Evolutionary conservation across 306 rosid species (phyloP), one percentile per base, ranked within the genome.

Genomic region (Quercus mongolica): DNA sequence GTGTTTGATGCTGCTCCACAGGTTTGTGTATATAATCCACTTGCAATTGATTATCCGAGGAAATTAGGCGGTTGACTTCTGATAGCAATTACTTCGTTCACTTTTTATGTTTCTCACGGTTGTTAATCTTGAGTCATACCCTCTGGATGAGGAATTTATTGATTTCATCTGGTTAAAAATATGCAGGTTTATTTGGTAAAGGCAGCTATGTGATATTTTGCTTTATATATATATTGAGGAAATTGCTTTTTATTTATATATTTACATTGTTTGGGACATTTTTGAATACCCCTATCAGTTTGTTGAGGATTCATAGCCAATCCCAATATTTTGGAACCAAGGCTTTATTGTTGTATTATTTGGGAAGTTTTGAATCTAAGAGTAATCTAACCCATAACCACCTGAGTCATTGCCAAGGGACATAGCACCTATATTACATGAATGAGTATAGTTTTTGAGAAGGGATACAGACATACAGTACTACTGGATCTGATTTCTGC

Each of bases 1-100:
- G 98, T 93, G 55, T 96, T 96, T 69, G 97, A 91, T 38, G 98
- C 99, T 73, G 99, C 99, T 63, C 96, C 94, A 51, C 99, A 96
- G 99, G 99, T 96, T 84, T 70, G 95, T 78, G 38, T 75, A 71
- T 73, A 33, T 71, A 46, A 21, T 76, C 59, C 10, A 74, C 77
- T 64, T 23, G 33, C 72, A 76, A 80, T 79, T 76, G 25, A 77
- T 74, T 74, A 21, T 28, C 72, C 7, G 49, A 56, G 13, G 69
- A 56, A 80, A 55, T 44, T 49, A 72, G 1, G 21, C 56, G 46
- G 20, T 18, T 0, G 67, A 19, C 38, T 46, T 19, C 69, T 26
- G 5, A 23, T 68, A 19, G 17, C 19, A 64, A 64, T 30, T 38
- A 41, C 71, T 64, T n/a, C 13, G 1, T 64, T 17, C 71, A 30